Percentiles rank a stretch among this genome's conserved stretches.
Evolutionary conservation across 1,284 basidiomycete species (phyloP).

Genomic region (Apiotrichum brassicae): DNA sequence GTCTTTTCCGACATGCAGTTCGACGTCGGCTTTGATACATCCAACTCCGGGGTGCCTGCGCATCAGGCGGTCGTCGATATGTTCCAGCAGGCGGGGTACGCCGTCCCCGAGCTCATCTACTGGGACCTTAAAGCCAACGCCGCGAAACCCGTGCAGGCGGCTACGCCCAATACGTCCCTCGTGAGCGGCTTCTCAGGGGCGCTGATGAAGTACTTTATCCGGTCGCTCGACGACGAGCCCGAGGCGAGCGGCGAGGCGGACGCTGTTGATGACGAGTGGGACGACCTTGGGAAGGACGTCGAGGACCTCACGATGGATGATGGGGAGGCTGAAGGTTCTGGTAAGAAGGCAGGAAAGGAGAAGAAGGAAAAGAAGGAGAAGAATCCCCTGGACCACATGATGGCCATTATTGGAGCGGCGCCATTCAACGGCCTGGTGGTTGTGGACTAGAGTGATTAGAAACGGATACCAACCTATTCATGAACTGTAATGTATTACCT

Average conservation of each 20-base stretch:
- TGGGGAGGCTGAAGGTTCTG: conserved; percentile 19
- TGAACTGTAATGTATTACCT: too few species aligned
- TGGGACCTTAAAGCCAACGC: conserved; percentile 30
- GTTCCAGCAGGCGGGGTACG: conserved; percentile 58
- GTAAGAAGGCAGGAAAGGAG: conserved; percentile 37
- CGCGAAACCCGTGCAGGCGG: conserved; percentile 52
- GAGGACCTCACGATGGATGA: too few species aligned
- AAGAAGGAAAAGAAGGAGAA: conserved; percentile 4
- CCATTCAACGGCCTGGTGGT: conserved; percentile 48
- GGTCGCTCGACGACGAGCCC: conserved; percentile 17
- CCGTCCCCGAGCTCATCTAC: conserved; percentile 56
- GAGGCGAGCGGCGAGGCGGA: conserved; percentile 18
- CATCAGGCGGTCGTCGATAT: conserved; percentile 55
- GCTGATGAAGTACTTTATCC: conserved; percentile 66
- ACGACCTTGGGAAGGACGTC: conserved; percentile 23
- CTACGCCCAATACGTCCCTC: conserved; percentile 57
- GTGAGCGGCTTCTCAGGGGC: conserved; percentile 62
- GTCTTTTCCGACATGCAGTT: conserved; percentile 75
- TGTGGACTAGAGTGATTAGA: conserved; percentile 29
- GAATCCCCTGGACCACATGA: conserved; percentile 54
- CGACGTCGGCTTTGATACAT: conserved; percentile 44
- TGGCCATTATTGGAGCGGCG: conserved; percentile 52
- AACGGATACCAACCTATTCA: too few species aligned
- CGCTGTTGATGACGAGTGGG: conserved; percentile 26
- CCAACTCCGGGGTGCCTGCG: conserved; percentile 55